Percentiles rank a stretch among this genome's conserved stretches.
Conservation (phyloP, 2,329 filamentous ascomycete genomes). For the Aspergillus latus region DNA sequence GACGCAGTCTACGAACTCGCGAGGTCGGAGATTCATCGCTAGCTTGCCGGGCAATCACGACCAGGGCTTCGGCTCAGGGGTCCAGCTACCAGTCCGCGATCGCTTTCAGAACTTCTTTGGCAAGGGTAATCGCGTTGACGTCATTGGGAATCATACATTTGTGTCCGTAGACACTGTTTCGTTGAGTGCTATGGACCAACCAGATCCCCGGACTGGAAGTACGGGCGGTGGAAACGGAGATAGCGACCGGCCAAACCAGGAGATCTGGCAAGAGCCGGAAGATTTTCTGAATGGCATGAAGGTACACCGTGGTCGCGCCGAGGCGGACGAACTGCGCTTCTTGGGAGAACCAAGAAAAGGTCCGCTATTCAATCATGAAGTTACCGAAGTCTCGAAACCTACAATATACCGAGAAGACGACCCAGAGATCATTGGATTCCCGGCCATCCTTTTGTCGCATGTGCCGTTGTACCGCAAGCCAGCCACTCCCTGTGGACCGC, state of each 20-base stretch:
- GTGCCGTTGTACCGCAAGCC: slow-evolving; percentile 82
- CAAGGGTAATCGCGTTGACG: slow-evolving; percentile 83
- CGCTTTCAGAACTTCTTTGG: slow-evolving; percentile 89
- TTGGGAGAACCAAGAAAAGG: slow-evolving; percentile 62
- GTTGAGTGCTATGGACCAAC: slow-evolving; percentile 70
- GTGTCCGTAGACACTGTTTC: slow-evolving; percentile 89
- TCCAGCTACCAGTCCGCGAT: slow-evolving; percentile 76
- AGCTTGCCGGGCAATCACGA: slow-evolving; percentile 95
- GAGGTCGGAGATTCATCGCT: slow-evolving; percentile 76
- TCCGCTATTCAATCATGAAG: slow-evolving; percentile 57
- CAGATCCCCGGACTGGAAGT: slow-evolving; percentile 50
- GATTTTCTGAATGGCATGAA: slow-evolving; percentile 72
- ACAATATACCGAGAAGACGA: slow-evolving; percentile 23
- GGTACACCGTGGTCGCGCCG: slow-evolving; percentile 64
- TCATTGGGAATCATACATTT: slow-evolving; percentile 93
- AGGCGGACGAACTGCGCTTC: slow-evolving; percentile 66
- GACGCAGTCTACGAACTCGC: slow-evolving; percentile 57
- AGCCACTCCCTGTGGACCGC: slow-evolving; percentile 82
- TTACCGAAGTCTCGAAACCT: slow-evolving; percentile 58
- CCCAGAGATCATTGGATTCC: slow-evolving; percentile 58
- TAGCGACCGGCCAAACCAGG: slow-evolving; percentile 52
- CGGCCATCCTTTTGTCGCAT: slow-evolving; percentile 85
- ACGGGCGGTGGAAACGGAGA: slow-evolving; percentile 48
- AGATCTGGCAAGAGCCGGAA: slow-evolving; percentile 72
- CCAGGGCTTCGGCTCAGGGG: slow-evolving; percentile 81